A percentile compares a stretch with the other conserved stretches of the same genome.
These are phyloP conservation scores for Chlamydomonas reinhardtii DNA, from an alignment of 163 green algal genomes.

Conservation along the genomic window DNA sequence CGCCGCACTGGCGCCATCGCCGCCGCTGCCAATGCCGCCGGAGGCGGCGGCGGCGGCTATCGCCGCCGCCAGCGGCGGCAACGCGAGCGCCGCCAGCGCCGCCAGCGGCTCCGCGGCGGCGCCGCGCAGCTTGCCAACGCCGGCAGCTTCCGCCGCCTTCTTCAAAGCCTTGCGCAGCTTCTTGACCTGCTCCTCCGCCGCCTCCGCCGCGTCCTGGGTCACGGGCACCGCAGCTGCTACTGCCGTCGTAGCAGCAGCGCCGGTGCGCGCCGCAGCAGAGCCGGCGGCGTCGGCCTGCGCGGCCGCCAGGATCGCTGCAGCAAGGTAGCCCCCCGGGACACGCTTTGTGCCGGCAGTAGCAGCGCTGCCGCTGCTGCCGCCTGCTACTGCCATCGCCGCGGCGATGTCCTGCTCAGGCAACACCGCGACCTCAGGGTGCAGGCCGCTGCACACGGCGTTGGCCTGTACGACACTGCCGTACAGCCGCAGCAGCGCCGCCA, in stretches of 20 bases:
- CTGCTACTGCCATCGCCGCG: background rate
- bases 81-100: slow-evolving; percentile 15
- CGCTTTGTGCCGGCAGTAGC: background rate
- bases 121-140: background rate
- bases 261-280: background rate
- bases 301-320: background rate
- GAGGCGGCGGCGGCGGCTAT: background rate
- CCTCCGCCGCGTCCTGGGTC: background rate
- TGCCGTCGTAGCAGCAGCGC: background rate
- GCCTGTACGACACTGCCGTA: slow-evolving; percentile 20
- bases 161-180: slow-evolving; percentile 34
- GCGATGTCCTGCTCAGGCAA: slow-evolving; percentile 22
- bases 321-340: slow-evolving; percentile 10
- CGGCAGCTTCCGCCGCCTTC: slow-evolving; percentile 18
- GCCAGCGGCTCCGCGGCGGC: background rate
- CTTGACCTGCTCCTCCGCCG: background rate
- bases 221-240: background rate
- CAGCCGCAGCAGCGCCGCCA: slow-evolving; percentile 37
- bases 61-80: background rate
- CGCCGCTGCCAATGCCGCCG: background rate
- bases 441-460: slow-evolving; percentile 9
- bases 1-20: background rate
- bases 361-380: too few species aligned
- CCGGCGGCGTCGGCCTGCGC: background rate
- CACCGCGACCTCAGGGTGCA: slow-evolving; percentile 35